phyloP scores from a whole-genome alignment of 1,284 basidiomycete species.

The Sparassis latifolia region DNA sequence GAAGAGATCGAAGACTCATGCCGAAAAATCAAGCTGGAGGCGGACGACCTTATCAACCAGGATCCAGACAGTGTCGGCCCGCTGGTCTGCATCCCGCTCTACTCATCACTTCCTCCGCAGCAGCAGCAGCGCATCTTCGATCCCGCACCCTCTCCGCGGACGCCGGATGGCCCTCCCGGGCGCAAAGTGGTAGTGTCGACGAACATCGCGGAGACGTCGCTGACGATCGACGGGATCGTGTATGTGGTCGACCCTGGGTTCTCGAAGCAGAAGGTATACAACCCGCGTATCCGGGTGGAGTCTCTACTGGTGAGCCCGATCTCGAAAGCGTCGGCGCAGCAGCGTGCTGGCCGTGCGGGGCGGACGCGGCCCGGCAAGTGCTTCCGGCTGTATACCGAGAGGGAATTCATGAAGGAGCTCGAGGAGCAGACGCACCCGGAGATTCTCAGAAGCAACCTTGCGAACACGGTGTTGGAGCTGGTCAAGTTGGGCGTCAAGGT shows the following conservation, averaged over 20 bases:
- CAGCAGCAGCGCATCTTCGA: slow-evolving; percentile 98
- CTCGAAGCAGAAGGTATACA: slow-evolving; percentile 97
- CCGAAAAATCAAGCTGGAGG: slow-evolving; percentile 87
- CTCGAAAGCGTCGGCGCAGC: slow-evolving; percentile 94
- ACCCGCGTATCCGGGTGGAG: slow-evolving; percentile 94
- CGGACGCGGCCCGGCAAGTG: slow-evolving; percentile 96
- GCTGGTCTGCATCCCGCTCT: slow-evolving; percentile 84
- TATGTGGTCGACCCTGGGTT: slow-evolving; percentile 99
- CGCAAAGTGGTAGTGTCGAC: slow-evolving; percentile 95
- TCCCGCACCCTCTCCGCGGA: slow-evolving; percentile 62
- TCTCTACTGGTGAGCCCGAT: slow-evolving; percentile 92
- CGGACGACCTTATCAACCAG: slow-evolving; percentile 70
- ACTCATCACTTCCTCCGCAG: slow-evolving; percentile 87
- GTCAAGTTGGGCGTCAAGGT: slow-evolving; percentile 89
- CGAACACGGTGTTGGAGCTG: slow-evolving; percentile 91
- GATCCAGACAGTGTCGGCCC: slow-evolving; percentile 80
- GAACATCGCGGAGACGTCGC: slow-evolving; percentile 96
- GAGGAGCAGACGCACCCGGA: slow-evolving; percentile 98
- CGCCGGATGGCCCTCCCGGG: slow-evolving; percentile 71
- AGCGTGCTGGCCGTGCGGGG: slow-evolving; percentile 94
- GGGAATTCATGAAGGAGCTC: slow-evolving; percentile 92
- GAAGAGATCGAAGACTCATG: slow-evolving; percentile 99
- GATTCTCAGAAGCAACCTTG: slow-evolving; percentile 88
- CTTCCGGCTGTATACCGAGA: slow-evolving; percentile 95
- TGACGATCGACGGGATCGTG: slow-evolving; percentile 98